Conservation (phyloP, 495 filamentous ascomycete species). For the Usnea hakonensis region DNA sequence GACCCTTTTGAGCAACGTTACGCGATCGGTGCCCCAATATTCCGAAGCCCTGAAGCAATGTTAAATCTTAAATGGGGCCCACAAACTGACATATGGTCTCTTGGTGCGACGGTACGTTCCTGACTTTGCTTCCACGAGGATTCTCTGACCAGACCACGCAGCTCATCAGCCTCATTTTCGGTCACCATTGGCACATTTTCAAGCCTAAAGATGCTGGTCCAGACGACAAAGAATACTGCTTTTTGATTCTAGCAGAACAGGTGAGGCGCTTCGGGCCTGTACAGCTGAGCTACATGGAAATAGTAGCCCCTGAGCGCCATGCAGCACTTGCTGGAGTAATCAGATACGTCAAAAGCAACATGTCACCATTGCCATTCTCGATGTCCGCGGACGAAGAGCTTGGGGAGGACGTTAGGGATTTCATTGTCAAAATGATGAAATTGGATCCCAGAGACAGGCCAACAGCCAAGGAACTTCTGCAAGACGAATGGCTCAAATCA, state of each 20-base stretch:
- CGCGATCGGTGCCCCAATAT: constrained; percentile 9
- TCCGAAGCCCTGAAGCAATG: constrained; percentile 8
- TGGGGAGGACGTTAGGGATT: not conserved
- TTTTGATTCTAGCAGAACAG: constrained; percentile 6
- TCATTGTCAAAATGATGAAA: constrained; percentile 14
- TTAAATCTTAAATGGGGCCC: constrained; percentile 7
- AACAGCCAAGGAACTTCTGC: constrained; percentile 14
- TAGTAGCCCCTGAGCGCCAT: not conserved
- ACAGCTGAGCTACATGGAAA: not conserved
- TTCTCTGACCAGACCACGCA: not conserved
- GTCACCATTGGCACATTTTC: constrained; percentile 7
- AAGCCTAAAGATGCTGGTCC: not conserved
- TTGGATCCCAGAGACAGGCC: constrained; percentile 17
- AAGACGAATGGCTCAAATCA: constrained; percentile 13
- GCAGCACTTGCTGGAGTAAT: not conserved
- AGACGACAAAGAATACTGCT: not conserved
- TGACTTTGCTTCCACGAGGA: not conserved
- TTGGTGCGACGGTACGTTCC: constrained; percentile 7
- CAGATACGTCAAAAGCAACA: not conserved
- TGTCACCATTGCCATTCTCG: not conserved
- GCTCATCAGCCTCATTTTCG: constrained; percentile 9
- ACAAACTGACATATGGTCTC: constrained; percentile 13
- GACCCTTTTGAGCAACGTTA: constrained; percentile 1
- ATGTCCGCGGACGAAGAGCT: constrained; percentile 6
- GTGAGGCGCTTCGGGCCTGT: constrained; percentile 6